These are phyloP conservation scores for Zygoascus meyerae DNA, from an alignment of 1,139 yeast genomes.

Conservation along the genomic window DNA sequence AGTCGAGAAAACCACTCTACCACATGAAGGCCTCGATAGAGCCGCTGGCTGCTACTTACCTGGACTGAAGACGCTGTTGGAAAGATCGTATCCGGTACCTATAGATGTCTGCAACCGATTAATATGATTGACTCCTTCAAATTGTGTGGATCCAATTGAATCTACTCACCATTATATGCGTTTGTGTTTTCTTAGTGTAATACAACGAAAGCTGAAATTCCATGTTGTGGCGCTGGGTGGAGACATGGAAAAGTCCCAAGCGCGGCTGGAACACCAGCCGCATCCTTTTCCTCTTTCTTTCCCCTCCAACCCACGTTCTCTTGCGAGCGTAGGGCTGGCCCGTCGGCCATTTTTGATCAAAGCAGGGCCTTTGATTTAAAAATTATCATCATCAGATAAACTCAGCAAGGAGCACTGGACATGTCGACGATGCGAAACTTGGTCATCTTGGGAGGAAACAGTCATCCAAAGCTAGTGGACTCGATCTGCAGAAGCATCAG, in stretches of 20 bases:
- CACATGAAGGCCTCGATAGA: no score
- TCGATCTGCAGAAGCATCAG: constrained; percentile 61
- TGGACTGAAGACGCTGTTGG: constrained; percentile 73
- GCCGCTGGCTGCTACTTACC: no score
- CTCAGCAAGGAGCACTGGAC: background rate
- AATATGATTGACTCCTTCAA: no score
- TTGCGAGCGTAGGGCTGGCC: background rate
- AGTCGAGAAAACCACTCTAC: no score
- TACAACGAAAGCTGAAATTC: no score
- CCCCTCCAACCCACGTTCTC: background rate
- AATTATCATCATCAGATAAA: background rate
- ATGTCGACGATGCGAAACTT: constrained; percentile 55
- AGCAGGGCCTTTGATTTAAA: background rate
- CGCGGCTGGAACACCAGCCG: no score
- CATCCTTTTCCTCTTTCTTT: background rate
- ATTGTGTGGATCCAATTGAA: no score
- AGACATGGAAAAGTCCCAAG: no score
- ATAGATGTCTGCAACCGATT: constrained; percentile 63
- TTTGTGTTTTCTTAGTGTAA: no score
- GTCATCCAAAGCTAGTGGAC: constrained; percentile 60
- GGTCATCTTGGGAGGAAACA: constrained; percentile 70
- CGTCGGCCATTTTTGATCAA: background rate
- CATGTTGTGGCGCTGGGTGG: no score
- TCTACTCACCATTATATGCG: no score
- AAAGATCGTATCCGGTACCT: constrained; percentile 95